Base-by-base conservation (phyloP, 176 grass and related monocot genomes). In the Bromus sterilis region DNA sequence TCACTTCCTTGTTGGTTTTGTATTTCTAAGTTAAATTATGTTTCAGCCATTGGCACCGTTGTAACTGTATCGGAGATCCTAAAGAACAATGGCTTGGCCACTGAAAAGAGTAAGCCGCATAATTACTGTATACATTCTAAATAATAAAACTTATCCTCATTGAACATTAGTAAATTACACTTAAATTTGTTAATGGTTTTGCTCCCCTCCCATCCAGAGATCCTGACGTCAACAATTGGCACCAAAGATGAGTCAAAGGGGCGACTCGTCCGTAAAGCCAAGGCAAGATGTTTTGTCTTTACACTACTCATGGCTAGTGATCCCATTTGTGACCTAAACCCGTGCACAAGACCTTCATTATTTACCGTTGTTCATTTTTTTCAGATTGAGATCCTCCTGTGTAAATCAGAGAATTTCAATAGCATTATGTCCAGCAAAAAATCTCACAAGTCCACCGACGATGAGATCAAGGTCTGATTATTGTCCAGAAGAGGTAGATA, bases 51-150 rank as follows among this genome's bases (percentile, higher is more conserved):
- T 64, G 90, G 92, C 76, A 93, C 92, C 3, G 92, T 98, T 10
- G 95, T 94, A 6, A 98, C 92, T 23, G 95, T 98, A 48, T 90
- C 92, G 13, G 95, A 98, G 76, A 98, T 98, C 67, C 83, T 93
- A 57, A 98, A 98, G 86, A 94, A 94, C 76, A 98, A 87, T 66
- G 92, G 90, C 56, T 71, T 93, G 4, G 95, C 95, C 79, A 94
- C 70, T 18, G 86, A 94, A 76, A 98, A 93, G 80, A 94, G 92
- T 93, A 86, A 84, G 65, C 33, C 64, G 1, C 30, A 18, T 9
- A 5, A 0, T 25, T 15, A 24, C 55, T 6, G 16, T 63, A n/a
- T 6, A 49, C 4, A 7, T 7, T 61, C 61, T 83, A 20, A 40
- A 77, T 51, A 40, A 18, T 21, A 2, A 33, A 33, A 20, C 0